phyloP scores from a whole-genome alignment of 768 basidiomycete species.

The Chalciporus chontae region DNA sequence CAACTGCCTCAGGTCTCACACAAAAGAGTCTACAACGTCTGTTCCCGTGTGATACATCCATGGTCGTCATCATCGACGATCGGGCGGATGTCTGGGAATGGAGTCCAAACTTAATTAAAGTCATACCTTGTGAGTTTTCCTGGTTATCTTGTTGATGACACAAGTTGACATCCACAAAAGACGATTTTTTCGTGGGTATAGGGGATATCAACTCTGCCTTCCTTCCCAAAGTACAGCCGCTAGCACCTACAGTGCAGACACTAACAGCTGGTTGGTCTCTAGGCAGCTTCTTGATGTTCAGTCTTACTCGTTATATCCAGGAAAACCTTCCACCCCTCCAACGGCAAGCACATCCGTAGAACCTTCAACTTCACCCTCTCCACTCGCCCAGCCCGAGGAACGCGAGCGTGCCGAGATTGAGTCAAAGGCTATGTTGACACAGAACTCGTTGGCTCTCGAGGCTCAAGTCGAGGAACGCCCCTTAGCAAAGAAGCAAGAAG shows the following conservation, averaged over 20 bases:
- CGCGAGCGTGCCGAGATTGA: slow-evolving; percentile 42
- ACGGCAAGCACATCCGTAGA: slow-evolving; percentile 15
- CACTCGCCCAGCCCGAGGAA: slow-evolving; percentile 32
- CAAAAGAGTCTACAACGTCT: slow-evolving; percentile 89
- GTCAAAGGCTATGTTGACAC: slow-evolving; percentile 57
- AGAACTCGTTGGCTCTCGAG: slow-evolving; percentile 75
- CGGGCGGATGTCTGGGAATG: slow-evolving; percentile 98
- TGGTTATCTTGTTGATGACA: neutral
- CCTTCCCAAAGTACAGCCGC: slow-evolving; percentile 71
- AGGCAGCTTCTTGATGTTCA: neutral
- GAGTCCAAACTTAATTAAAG: slow-evolving; percentile 95
- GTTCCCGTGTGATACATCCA: slow-evolving; percentile 95
- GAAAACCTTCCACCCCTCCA: slow-evolving; percentile 12
- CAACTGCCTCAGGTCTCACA: slow-evolving; percentile 60
- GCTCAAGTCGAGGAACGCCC: slow-evolving; percentile 85
- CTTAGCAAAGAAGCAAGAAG: slow-evolving; percentile 84
- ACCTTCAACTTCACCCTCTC: slow-evolving; percentile 11
- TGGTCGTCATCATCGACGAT: slow-evolving; percentile 99
- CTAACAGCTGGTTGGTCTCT: slow-evolving; percentile 23
- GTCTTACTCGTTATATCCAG: slow-evolving; percentile 20
- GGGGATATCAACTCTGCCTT: slow-evolving; percentile 98
- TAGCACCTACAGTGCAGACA: slow-evolving; percentile 24
- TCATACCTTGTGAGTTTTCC: slow-evolving; percentile 79
- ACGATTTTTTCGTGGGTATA: slow-evolving; percentile 97
- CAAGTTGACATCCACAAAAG: slow-evolving; percentile 38